Evolutionary conservation across 2,329 filamentous ascomycete genomes (phyloP).

Genomic region (Colletotrichum melonis): DNA sequence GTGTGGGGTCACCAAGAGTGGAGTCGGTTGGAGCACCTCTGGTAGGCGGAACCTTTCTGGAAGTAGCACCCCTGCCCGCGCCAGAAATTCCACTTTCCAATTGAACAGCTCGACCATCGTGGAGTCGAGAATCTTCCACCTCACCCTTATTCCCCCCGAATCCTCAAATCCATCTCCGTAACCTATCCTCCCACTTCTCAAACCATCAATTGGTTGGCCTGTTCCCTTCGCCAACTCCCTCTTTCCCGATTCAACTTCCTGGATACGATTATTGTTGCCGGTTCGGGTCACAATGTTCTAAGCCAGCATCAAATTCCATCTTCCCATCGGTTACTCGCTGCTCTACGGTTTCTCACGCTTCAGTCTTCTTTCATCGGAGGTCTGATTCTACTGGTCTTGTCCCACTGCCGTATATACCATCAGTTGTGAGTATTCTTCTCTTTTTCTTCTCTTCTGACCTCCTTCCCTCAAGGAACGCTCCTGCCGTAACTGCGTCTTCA

Average conservation of each 20-base stretch:
- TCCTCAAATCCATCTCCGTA: slow-evolving; percentile 41
- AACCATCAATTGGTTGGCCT: slow-evolving; percentile 30
- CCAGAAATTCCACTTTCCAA: slow-evolving; percentile 34
- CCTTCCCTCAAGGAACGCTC: neutral
- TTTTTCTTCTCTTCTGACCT: neutral
- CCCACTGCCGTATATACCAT: slow-evolving; percentile 26
- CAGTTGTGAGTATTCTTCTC: slow-evolving; percentile 18
- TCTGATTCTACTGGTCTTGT: slow-evolving; percentile 36
- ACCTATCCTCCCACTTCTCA: slow-evolving; percentile 40
- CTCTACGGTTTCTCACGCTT: slow-evolving; percentile 34
- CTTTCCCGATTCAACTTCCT: slow-evolving; percentile 48
- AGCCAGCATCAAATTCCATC: slow-evolving; percentile 36
- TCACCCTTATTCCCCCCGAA: slow-evolving; percentile 49
- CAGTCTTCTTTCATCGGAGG: slow-evolving; percentile 34
- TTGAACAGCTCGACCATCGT: slow-evolving; percentile 39
- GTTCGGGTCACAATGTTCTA: slow-evolving; percentile 51
- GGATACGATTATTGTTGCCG: slow-evolving; percentile 44
- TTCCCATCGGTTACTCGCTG: slow-evolving; percentile 32
- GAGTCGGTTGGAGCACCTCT: slow-evolving; percentile 3
- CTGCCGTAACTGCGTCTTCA: neutral
- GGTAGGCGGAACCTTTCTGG: slow-evolving; percentile 29
- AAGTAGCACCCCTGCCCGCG: slow-evolving; percentile 28
- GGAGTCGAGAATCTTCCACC: slow-evolving; percentile 54
- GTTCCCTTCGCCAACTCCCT: slow-evolving; percentile 35
- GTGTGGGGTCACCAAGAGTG: slow-evolving; percentile 23